Base-by-base conservation (phyloP, 768 basidiomycete genomes). In the Omphalotus guepiniiformis region DNA sequence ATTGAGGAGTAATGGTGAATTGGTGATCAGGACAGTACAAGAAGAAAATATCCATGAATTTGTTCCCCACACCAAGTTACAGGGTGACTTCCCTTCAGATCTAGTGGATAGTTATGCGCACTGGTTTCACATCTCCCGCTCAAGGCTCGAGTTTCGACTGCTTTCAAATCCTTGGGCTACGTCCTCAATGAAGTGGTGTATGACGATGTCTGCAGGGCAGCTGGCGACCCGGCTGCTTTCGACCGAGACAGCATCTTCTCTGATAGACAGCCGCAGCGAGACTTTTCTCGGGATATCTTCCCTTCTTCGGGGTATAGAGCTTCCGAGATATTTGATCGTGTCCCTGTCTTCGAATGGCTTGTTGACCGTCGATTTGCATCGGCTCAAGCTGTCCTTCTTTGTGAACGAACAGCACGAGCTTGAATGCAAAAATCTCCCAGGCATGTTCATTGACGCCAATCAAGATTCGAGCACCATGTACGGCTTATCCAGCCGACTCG, bases 401-500 rank as follows among this genome's bases (percentile, higher is more conserved):
- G 25, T 68, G 6, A 56, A 71, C 7, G 28, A 32, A 18, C 42
- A 21, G 28, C 11, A n/a, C n/a, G n/a, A 19, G 16, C 51, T 58
- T 2, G 49, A 46, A 36, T 56, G 47, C 43, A 23, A 28, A 19
- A 51, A 55, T 19, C 29, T 56, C 16, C 52, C 54, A 9, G 44
- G 54, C 6, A 39, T 49, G n/a, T 25, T 32, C 9, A 54, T 67
- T 25, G 65, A 69, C 40, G 4, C 37, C 12, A 34, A 45, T 19
- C 71, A 68, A 36, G 66, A 57, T 2, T 52, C 49, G 2, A 67
- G 70, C 2, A 59, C 64, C 4, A 32, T 73, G 44, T 58, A 69
- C 15, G 71, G 69, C 13, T 50, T 71, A 15, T 28, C 35, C 28
- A 68, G 60, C 41, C 56, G 55, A 13, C 60, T 69, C 0, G 56